phyloP scores from a whole-genome alignment of 805 yeast species.

The Kodamaea fukazawae region DNA sequence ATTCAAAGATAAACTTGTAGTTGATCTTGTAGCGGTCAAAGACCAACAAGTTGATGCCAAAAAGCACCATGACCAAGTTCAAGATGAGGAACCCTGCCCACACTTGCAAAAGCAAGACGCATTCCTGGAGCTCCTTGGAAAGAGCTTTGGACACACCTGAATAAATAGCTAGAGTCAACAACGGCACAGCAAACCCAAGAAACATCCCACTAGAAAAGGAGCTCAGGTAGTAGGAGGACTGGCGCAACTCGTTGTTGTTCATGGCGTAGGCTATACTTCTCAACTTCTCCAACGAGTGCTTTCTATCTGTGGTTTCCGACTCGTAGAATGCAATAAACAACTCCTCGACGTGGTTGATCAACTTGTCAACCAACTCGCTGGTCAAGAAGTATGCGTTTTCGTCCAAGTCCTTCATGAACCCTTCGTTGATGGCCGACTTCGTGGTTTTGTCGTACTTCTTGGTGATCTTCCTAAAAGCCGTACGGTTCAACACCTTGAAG shows the following conservation, averaged over 20 bases:
- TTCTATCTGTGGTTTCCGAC: constrained; percentile 46
- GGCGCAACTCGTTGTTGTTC: constrained; percentile 27
- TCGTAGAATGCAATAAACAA: constrained; percentile 65
- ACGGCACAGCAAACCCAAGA: constrained; percentile 68
- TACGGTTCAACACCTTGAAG: constrained; percentile 72
- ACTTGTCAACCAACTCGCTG: constrained; percentile 64
- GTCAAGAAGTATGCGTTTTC: constrained; percentile 51
- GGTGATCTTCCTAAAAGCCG: constrained; percentile 84
- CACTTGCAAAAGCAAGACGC: constrained; percentile 65
- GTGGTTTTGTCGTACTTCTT: constrained; percentile 87
- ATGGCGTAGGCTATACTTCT: constrained; percentile 42
- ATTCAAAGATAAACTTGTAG: constrained; percentile 89
- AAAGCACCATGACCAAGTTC: constrained; percentile 56
- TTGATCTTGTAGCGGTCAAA: constrained; percentile 79
- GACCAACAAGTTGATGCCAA: constrained; percentile 65
- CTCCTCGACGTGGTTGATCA: constrained; percentile 63
- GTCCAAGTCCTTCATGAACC: constrained; percentile 59
- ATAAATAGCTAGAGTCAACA: constrained; percentile 58
- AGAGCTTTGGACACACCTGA: constrained; percentile 45
- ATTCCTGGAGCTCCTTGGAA: constrained; percentile 48
- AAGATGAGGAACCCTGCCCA: constrained; percentile 89
- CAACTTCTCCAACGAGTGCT: constrained; percentile 68
- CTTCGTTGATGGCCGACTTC: constrained; percentile 37
- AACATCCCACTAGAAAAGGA: constrained; percentile 64
- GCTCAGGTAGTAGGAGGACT: constrained; percentile 35